Base-by-base conservation (phyloP, 192 early-diverging fungal species). In the Coemansia sp. region DNA sequence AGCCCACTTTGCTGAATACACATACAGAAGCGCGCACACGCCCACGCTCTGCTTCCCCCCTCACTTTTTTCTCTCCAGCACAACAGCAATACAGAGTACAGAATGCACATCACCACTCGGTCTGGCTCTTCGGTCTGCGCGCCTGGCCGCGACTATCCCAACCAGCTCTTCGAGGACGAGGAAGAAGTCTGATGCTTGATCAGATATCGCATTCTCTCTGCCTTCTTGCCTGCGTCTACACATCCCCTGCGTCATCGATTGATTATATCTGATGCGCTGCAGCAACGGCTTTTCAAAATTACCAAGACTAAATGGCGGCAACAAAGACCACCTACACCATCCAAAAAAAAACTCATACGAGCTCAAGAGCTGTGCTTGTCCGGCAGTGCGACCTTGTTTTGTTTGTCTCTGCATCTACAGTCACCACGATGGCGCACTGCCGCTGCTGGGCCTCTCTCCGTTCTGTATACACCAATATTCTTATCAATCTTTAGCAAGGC, bases 81-180 rank as follows among this genome's bases (percentile, higher is more conserved):
- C 29, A 32, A 32, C 6, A 32, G 34, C 13, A 35, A 16, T 55
- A 32, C 54, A 22, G 19, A 18, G 34, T 19, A 14, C 2, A 55
- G 5, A 19, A 55, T 55, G 54, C 29, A 35, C 30, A 29, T 35
- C 16, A 35, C 19, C n/a, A 32, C 20, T 32, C 54, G 32, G 30
- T 55, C 54, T 35, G 54, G 54, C 54, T 35, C 54, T 8, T 18
- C 54, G 19, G 54, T 55, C 54, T 55, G 28, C 30, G 28, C 54
- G 13, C 28, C 20, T 35, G 19, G 32, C 5, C 54, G 54, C 54
- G 54, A 55, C 54, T 35, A 55, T 30, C 54, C 54, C 28, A 28
- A 35, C 28, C 54, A 30, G 54, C 54, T 55, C 30, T 55, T 55
- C 19, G 54, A 55, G 27, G 54, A 30, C 32, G 54, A 55, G 30